Conservation (phyloP, 441 rosid species). For the Euphorbia celastroides region DNA sequence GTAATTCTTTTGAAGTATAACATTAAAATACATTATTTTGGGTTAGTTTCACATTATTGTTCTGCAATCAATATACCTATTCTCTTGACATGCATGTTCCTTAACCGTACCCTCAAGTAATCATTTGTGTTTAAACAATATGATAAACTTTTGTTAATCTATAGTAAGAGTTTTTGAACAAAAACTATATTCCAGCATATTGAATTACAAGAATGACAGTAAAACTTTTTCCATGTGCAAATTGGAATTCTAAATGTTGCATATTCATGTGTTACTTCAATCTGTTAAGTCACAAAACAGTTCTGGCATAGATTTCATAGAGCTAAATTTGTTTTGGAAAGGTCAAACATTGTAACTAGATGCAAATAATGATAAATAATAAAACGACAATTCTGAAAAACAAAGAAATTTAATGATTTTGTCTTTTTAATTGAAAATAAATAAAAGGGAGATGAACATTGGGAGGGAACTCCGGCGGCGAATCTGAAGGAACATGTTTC, state of each 20-base stretch:
- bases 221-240: neutral
- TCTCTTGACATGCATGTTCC: neutral
- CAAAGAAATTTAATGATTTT: slow-evolving; percentile 1
- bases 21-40: neutral
- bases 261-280: no score
- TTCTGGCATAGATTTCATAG: neutral
- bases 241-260: neutral
- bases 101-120: neutral
- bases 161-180: no score
- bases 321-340: neutral
- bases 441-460: slow-evolving; percentile 22
- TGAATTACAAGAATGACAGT: neutral
- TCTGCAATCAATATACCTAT: neutral
- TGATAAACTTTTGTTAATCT: neutral
- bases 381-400: neutral
- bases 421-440: neutral
- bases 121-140: neutral
- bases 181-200: neutral
- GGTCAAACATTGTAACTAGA: neutral
- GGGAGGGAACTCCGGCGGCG: slow-evolving; percentile 56
- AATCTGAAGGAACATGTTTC: slow-evolving; percentile 39
- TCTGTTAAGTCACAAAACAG: neutral
- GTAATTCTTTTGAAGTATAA: no score
- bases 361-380: neutral
- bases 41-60: neutral